Evolutionary conservation across 129 eudicot species (phyloP), one percentile per base, ranked within the genome.

Genomic region (Tagetes erecta): DNA sequence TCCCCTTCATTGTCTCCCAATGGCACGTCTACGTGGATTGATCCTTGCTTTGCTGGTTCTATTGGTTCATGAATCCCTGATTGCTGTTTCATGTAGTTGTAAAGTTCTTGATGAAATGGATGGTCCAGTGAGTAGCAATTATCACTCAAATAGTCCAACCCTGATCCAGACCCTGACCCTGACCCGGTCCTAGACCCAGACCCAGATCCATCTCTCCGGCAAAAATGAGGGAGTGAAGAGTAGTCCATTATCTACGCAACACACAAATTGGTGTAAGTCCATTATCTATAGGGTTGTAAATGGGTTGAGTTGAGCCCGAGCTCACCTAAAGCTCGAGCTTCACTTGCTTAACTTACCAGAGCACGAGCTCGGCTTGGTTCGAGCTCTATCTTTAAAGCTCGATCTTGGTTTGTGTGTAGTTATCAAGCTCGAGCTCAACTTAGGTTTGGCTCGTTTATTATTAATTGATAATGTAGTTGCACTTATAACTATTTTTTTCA

Each of bases 101-200:
- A 88, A 49, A 86, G 87, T 70, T 86, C 83, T 77, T 88, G 95
- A 68, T 88, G 91, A 64, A 86, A 88, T 6, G 88, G 86, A 76
- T 85, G 90, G 77, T 88, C 88, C 81, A 85, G 56, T 20, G 86
- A 85, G 78, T 72, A 88, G 80, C 88, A 88, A 33, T 55, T 30
- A 39, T 51, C 79, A 30, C 12, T 82, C 7, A 70, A 53, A 71
- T 82, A 46, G 20, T 84, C 90, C 3, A 69, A 33, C 2, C 78
- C 68, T 35, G 82, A 78, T 0, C 80, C 77, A 6, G 78, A 73
- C 1, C 38, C 5, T n/a, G 53, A 47, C 13, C 63, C 63, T 20
- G 27, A 20, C 27, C 27, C 27, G 27, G 27, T 20, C 27, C 27
- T 20, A 1, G 74, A 70, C 5, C 78, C 58, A 1, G 73, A 76